phyloP scores from a whole-genome alignment of 2,329 filamentous ascomycete genomes.

The Beauveria australis region DNA sequence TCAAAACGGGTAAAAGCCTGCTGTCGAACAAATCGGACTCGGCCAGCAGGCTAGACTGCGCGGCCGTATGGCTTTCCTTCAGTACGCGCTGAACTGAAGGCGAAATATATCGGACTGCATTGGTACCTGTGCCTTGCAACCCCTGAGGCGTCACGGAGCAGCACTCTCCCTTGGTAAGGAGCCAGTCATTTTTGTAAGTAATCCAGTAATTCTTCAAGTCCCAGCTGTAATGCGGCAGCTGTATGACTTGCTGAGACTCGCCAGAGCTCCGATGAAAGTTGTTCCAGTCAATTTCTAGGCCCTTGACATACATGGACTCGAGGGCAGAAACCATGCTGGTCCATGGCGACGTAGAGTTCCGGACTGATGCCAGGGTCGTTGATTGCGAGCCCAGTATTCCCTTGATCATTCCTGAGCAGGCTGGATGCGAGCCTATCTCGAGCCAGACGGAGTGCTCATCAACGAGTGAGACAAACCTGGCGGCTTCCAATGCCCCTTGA shows the following conservation, averaged over 20 bases:
- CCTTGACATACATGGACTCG: constrained; percentile 43
- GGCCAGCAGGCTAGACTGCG: constrained; percentile 9
- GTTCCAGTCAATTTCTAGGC: constrained; percentile 58
- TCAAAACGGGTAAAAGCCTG: neutral
- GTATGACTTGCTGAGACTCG: constrained; percentile 37
- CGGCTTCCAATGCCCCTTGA: constrained; percentile 38
- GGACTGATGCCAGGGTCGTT: neutral
- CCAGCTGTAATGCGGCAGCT: constrained; percentile 61
- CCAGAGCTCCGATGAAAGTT: constrained; percentile 51
- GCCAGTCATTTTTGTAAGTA: constrained; percentile 58
- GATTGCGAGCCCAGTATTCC: constrained; percentile 38
- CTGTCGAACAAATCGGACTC: constrained; percentile 3
- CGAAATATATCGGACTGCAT: neutral
- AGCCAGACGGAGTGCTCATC: constrained; percentile 55
- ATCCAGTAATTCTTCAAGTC: constrained; percentile 64
- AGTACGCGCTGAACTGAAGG: constrained; percentile 1
- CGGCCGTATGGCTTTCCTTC: neutral
- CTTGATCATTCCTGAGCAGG: constrained; percentile 60
- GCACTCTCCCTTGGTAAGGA: constrained; percentile 48
- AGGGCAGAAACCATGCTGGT: neutral
- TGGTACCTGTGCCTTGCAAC: neutral
- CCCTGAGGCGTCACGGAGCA: neutral
- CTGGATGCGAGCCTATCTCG: constrained; percentile 62
- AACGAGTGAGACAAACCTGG: neutral
- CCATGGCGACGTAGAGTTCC: neutral